Conservation (phyloP, 169 alveolate genomes). For the Perkinsus olseni region DNA sequence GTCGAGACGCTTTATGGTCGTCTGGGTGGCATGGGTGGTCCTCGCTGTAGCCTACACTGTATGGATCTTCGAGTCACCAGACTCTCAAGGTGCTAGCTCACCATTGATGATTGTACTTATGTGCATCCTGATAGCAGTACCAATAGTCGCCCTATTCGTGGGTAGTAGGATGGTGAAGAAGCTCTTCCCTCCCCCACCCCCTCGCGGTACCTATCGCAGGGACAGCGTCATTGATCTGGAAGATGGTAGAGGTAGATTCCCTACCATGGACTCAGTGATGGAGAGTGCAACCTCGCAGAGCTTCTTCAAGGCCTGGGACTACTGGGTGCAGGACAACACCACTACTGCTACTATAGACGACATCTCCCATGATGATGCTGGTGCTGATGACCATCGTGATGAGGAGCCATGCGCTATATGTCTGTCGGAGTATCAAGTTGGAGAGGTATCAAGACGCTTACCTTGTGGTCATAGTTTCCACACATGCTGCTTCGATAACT, state of each 20-base stretch:
- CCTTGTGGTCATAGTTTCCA: neutral
- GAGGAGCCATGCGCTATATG: neutral
- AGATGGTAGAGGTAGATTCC: neutral
- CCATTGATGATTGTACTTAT: neutral
- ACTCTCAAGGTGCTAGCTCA: neutral
- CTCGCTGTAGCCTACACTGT: neutral
- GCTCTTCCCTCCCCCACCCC: neutral
- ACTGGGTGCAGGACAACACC: neutral
- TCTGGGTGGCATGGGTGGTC: conserved; percentile 1
- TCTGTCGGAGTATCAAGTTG: neutral
- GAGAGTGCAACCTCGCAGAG: neutral
- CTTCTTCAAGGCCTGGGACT: neutral
- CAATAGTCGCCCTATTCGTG: neutral
- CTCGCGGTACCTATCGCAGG: neutral
- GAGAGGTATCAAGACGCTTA: neutral
- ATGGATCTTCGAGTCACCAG: neutral
- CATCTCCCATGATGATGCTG: neutral
- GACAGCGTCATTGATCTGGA: neutral
- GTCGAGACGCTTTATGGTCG: neutral
- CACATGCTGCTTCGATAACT: neutral
- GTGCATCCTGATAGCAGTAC: neutral
- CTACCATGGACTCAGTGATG: neutral
- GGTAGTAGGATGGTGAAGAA: neutral
- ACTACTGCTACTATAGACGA: neutral
- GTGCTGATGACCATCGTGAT: no score